Evolutionary conservation across 1,284 basidiomycete species (phyloP).

Genomic region (Veloporphyrellus conicus): DNA sequence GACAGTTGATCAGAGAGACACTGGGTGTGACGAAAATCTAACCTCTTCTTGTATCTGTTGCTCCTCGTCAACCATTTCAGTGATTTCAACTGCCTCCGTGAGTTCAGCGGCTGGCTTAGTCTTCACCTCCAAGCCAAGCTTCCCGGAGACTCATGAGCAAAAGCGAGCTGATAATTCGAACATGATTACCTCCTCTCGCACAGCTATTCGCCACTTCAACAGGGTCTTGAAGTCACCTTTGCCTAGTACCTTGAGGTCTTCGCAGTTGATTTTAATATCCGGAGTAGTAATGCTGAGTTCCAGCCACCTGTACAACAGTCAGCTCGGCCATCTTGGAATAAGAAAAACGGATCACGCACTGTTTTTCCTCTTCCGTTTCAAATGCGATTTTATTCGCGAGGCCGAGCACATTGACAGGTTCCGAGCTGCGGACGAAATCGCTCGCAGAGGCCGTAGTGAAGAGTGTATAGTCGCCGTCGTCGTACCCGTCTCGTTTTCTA

Average conservation of each 20-base stretch:
- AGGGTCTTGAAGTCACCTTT: constrained; percentile 96
- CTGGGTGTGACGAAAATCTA: constrained; percentile 3
- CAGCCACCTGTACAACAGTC: constrained; percentile 55
- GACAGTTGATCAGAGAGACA: constrained; percentile 2
- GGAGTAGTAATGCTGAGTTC: constrained; percentile 67
- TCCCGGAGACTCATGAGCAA: constrained; percentile 7
- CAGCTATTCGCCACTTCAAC: constrained; percentile 83
- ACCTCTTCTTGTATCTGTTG: constrained; percentile 86
- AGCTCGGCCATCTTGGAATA: constrained; percentile 5
- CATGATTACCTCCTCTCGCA: constrained; percentile 72
- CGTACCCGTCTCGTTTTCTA: constrained; percentile 91
- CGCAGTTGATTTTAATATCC: constrained; percentile 79
- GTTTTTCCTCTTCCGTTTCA: constrained; percentile 78
- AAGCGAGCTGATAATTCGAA: neutral
- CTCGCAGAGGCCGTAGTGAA: constrained; percentile 74
- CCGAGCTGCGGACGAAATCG: constrained; percentile 70
- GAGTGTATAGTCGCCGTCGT: constrained; percentile 90
- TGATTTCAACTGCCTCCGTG: constrained; percentile 73
- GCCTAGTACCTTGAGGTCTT: constrained; percentile 94
- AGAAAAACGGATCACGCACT: constrained; percentile 41
- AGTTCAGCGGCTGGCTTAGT: constrained; percentile 66
- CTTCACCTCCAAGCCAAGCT: constrained; percentile 83
- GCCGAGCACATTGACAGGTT: constrained; percentile 82
- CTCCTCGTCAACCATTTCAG: constrained; percentile 80
- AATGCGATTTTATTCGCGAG: constrained; percentile 84